These are phyloP conservation scores for Claviceps paspali DNA, from an alignment of 2,329 filamentous ascomycete species.

Conservation along the genomic window DNA sequence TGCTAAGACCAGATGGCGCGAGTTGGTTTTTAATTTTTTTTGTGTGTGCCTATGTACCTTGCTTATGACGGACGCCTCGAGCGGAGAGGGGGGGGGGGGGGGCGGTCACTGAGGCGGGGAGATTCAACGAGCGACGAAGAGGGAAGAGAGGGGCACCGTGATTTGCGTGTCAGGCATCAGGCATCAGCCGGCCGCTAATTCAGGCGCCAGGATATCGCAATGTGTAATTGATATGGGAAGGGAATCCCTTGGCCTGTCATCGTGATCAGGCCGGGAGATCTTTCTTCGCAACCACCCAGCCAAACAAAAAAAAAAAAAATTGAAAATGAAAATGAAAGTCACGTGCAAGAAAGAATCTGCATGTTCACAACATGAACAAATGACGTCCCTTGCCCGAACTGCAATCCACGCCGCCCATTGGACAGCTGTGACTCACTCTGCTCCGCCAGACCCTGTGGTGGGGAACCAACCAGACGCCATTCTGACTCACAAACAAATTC, in stretches of 20 bases:
- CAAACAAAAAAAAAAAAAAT: too few species aligned
- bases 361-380: too few species aligned
- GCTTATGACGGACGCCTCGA: background rate
- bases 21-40: background rate
- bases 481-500: slow-evolving; percentile 5
- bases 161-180: background rate
- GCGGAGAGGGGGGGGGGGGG: background rate
- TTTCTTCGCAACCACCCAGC: too few species aligned
- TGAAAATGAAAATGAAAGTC: too few species aligned
- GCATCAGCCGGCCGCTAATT: too few species aligned
- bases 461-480: background rate
- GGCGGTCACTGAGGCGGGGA: background rate
- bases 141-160: background rate
- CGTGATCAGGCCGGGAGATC: too few species aligned
- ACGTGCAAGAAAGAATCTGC: too few species aligned
- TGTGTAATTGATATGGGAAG: too few species aligned
- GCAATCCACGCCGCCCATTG: background rate
- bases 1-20: background rate
- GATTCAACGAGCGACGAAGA: background rate
- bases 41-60: background rate
- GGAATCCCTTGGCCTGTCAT: too few species aligned
- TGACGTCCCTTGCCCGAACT: too few species aligned
- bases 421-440: background rate
- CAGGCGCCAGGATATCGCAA: background rate
- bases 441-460: slow-evolving; percentile 4